Conservation (phyloP, 805 yeast species). For the Martiniozyma abietophila region DNA sequence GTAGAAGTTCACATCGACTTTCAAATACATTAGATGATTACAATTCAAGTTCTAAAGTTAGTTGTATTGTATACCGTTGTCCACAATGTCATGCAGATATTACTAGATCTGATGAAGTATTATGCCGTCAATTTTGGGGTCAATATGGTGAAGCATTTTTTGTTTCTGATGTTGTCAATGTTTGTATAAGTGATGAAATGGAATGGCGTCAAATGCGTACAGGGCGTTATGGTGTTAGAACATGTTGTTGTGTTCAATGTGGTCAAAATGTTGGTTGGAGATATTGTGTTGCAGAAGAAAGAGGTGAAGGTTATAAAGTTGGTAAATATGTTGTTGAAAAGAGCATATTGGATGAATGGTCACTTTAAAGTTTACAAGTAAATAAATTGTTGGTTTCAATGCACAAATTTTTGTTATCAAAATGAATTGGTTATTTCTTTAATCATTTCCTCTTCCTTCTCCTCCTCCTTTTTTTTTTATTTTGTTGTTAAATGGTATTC, state of each 20-base stretch:
- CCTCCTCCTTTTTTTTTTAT: background rate
- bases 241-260: constrained; percentile 26
- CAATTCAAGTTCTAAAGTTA: too few relatives aligned
- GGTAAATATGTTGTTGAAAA: constrained; percentile 28
- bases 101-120: constrained; percentile 20
- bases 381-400: constrained; percentile 1
- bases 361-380: background rate
- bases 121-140: constrained; percentile 28
- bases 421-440: background rate
- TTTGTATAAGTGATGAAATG: constrained; percentile 12
- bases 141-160: constrained; percentile 27
- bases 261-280: constrained; percentile 26
- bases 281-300: constrained; percentile 23
- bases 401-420: background rate
- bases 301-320: constrained; percentile 25
- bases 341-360: constrained; percentile 9
- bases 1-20: too few relatives aligned
- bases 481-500: background rate
- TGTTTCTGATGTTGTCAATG: constrained; percentile 25
- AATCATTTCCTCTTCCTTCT: background rate
- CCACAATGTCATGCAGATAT: constrained; percentile 27
- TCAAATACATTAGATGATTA: too few relatives aligned
- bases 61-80: constrained; percentile 22
- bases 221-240: constrained; percentile 25
- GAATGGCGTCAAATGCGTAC: constrained; percentile 25